Conservation (phyloP, 1,139 yeast genomes). For the Yamadazyma pseudoaaseri region DNA sequence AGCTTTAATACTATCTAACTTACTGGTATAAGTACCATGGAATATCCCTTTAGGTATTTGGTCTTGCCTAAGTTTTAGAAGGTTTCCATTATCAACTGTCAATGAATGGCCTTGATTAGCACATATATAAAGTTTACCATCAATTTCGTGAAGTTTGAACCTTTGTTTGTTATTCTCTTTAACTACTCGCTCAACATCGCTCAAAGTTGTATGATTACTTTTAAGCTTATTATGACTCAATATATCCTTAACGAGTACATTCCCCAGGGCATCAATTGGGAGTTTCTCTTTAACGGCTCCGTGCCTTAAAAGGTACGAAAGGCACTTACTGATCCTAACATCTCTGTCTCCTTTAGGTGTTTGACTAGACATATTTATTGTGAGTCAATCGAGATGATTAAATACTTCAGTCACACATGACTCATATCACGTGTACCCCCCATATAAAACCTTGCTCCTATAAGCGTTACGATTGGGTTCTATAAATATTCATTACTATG, state of each 20-base stretch:
- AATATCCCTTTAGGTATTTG: slow-evolving; percentile 41
- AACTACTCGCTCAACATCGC: slow-evolving; percentile 64
- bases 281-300: slow-evolving; percentile 75
- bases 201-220: slow-evolving; percentile 49
- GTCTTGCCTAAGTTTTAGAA: slow-evolving; percentile 20
- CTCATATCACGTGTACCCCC: not conserved
- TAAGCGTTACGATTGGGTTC: too few relatives aligned
- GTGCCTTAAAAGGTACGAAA: slow-evolving; percentile 79
- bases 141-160: slow-evolving; percentile 41
- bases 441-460: not conserved
- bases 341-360: slow-evolving; percentile 30
- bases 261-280: slow-evolving; percentile 66
- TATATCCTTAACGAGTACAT: slow-evolving; percentile 51
- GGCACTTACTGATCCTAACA: slow-evolving; percentile 62
- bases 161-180: slow-evolving; percentile 67
- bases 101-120: slow-evolving; percentile 95
- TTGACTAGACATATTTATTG: not conserved
- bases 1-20: slow-evolving; percentile 47
- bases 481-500: not conserved
- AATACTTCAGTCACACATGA: too few relatives aligned
- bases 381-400: too few relatives aligned
- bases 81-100: slow-evolving; percentile 40
- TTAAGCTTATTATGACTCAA: slow-evolving; percentile 60
- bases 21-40: slow-evolving; percentile 75
- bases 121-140: slow-evolving; percentile 48